A percentile compares a stretch with the other conserved stretches of the same genome.
Evolutionary conservation across 2,329 filamentous ascomycete genomes (phyloP).

Genomic region (Fusarium cyanostomum): DNA sequence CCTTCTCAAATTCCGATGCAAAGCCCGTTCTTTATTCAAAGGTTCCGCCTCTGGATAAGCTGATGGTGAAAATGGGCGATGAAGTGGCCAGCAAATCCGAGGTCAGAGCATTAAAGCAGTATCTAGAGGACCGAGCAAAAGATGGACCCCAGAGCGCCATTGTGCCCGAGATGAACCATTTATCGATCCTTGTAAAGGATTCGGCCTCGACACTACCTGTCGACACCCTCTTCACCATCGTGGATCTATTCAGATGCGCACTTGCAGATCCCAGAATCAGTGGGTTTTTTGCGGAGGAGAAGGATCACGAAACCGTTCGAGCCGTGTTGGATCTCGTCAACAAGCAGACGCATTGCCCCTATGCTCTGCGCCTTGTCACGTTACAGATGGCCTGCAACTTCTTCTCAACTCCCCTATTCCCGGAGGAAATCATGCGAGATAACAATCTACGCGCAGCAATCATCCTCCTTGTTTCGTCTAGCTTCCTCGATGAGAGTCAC

Average conservation of each 20-base stretch:
- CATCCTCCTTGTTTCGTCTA: constrained; percentile 76
- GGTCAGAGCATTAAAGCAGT: constrained; percentile 72
- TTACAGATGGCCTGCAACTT: constrained; percentile 87
- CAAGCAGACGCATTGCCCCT: constrained; percentile 69
- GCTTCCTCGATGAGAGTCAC: constrained; percentile 80
- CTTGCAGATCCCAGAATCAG: constrained; percentile 82
- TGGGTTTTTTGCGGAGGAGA: constrained; percentile 83
- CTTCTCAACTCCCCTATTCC: constrained; percentile 78
- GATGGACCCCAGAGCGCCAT: constrained; percentile 71
- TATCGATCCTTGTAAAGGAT: constrained; percentile 69
- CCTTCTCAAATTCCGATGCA: constrained; percentile 69
- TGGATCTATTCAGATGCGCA: constrained; percentile 85
- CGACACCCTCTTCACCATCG: constrained; percentile 77
- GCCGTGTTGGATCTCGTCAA: constrained; percentile 70
- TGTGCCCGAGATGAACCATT: constrained; percentile 74
- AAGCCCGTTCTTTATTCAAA: constrained; percentile 80
- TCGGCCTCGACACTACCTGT: constrained; percentile 65
- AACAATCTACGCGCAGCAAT: constrained; percentile 64
- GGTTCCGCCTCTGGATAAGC: constrained; percentile 82
- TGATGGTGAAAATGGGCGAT: constrained; percentile 79
- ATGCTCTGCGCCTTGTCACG: constrained; percentile 83
- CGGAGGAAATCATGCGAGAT: constrained; percentile 67
- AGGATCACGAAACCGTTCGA: constrained; percentile 68
- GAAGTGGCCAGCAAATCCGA: constrained; percentile 64
- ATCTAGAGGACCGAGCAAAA: constrained; percentile 71